Evolutionary conservation across 176 grass and related monocot species (phyloP).

Genomic region (Raddia guianensis): DNA sequence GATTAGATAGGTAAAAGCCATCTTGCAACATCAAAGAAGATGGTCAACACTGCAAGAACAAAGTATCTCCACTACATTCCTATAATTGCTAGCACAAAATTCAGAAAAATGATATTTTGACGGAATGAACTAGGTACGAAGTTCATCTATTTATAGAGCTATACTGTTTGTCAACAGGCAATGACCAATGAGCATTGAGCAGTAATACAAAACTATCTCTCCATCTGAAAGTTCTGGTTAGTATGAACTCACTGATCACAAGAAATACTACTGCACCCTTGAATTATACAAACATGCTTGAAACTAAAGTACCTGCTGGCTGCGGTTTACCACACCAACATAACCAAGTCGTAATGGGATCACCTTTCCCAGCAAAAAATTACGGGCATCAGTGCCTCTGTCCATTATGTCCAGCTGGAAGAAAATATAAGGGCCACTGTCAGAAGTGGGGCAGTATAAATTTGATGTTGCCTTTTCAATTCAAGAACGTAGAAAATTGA

Average conservation of each 20-base stretch:
- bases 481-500: background rate
- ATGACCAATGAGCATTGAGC: too few relatives aligned
- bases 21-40: slow-evolving; percentile 24
- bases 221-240: background rate
- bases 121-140: slow-evolving; percentile 1
- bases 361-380: slow-evolving; percentile 96
- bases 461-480: slow-evolving; percentile 9
- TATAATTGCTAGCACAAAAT: background rate
- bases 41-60: background rate
- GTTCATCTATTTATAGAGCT: background rate
- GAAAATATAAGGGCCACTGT: slow-evolving; percentile 34
- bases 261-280: background rate
- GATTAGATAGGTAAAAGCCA: slow-evolving; percentile 18
- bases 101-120: slow-evolving; percentile 7
- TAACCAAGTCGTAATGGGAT: slow-evolving; percentile 92
- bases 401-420: slow-evolving; percentile 99
- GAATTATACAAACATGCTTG: slow-evolving; percentile 13
- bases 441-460: background rate
- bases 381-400: slow-evolving; percentile 94
- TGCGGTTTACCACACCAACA: slow-evolving; percentile 89
- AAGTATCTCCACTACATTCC: background rate
- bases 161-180: slow-evolving; percentile 19
- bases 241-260: background rate
- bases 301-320: slow-evolving; percentile 70
- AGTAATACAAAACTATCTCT: background rate